Percentiles rank a stretch among this genome's conserved stretches.
Evolutionary conservation across 1,284 basidiomycete species (phyloP).

Genomic region (Ustanciosporium gigantosporum): DNA sequence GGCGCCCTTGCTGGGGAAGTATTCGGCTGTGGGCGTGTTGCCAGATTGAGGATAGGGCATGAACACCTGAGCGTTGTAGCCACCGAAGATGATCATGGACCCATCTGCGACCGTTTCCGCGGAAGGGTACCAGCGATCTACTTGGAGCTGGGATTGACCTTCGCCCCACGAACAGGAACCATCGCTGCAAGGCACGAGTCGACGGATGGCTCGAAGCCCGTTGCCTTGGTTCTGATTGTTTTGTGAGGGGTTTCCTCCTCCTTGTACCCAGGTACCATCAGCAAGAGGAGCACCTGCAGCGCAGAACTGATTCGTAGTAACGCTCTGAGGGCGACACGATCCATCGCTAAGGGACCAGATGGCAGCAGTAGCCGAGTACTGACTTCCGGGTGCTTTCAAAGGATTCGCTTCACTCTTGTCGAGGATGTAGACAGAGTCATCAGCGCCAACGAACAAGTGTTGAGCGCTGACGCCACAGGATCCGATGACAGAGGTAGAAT

Average conservation of each 20-base stretch:
- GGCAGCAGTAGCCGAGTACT: too few species aligned
- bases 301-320: too few species aligned
- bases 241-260: neutral
- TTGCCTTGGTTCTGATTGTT: neutral
- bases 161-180: neutral
- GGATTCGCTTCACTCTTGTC: too few species aligned
- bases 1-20: neutral
- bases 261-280: too few species aligned
- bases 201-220: neutral
- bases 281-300: too few species aligned
- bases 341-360: too few species aligned
- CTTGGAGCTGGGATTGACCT: neutral
- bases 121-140: neutral
- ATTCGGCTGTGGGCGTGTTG: slow-evolving; percentile 1
- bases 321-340: too few species aligned
- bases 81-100: neutral
- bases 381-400: too few species aligned
- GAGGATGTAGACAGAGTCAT: too few species aligned
- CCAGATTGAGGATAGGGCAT: neutral
- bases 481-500: too few species aligned
- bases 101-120: neutral
- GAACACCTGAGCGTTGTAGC: slow-evolving; percentile 1
- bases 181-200: neutral
- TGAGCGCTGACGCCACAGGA: too few species aligned
- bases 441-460: too few species aligned